phyloP scores from a whole-genome alignment of 2,329 filamentous ascomycete genomes.

The Thermoascus crustaceus region DNA sequence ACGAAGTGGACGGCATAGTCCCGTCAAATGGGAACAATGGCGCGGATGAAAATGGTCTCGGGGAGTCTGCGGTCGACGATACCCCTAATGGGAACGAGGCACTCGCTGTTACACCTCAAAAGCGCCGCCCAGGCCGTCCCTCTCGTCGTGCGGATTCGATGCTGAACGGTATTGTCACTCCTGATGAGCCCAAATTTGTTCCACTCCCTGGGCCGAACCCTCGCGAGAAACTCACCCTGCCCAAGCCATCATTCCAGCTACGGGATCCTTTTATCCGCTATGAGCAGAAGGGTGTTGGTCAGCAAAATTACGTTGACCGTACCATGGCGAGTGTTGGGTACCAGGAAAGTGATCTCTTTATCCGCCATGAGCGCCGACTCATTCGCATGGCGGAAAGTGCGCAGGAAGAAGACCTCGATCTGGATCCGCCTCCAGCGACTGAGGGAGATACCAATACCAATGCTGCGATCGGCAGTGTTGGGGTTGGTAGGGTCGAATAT shows the following conservation, averaged over 20 bases:
- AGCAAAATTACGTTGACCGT: constrained; percentile 88
- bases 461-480: constrained; percentile 39
- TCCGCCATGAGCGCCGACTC: constrained; percentile 65
- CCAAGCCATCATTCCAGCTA: constrained; percentile 41
- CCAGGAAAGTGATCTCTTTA: constrained; percentile 85
- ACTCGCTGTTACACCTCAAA: constrained; percentile 34
- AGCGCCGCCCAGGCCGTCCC: constrained; percentile 56
- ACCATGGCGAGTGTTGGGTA: constrained; percentile 95
- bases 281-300: constrained; percentile 76
- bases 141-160: constrained; percentile 56
- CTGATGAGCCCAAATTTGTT: constrained; percentile 46
- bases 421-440: constrained; percentile 45
- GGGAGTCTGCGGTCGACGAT: constrained; percentile 33
- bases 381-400: constrained; percentile 55
- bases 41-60: constrained; percentile 18
- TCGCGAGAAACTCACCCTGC: constrained; percentile 41
- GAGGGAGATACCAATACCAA: constrained; percentile 56
- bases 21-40: constrained; percentile 34
- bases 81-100: constrained; percentile 31
- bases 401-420: constrained; percentile 56
- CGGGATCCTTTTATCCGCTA: constrained; percentile 41
- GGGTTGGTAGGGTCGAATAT: constrained; percentile 83
- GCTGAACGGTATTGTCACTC: constrained; percentile 51
- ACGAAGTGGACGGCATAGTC: constrained; percentile 72
- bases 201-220: constrained; percentile 43